Evolutionary conservation across 2,329 filamentous ascomycete genomes (phyloP), one percentile per base, ranked within the genome.

Genomic region (Xylaria sp.): DNA sequence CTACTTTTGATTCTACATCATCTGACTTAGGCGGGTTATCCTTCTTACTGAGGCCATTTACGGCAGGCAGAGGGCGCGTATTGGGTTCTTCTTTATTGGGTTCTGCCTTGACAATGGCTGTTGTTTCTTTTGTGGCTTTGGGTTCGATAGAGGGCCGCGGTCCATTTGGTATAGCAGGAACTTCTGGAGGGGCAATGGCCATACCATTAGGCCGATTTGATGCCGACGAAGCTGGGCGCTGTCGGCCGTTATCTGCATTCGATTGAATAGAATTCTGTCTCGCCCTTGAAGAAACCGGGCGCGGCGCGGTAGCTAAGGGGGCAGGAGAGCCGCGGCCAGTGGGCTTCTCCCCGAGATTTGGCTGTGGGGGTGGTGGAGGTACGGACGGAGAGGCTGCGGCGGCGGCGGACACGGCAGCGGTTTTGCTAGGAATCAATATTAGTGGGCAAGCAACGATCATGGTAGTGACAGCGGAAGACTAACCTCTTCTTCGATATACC

Each of bases 401-500:
- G 70, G 83, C 82, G 70, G 84, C 73, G 79, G 80, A 10, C 9
- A 27, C 70, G 44, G 68, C 69, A 6, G 71, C 67, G 44, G 73
- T 78, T 76, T 77, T 76, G 55, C 77, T 79, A 55, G 68, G 12
- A 51, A 55, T n/a, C 9, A 51, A 50, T 10, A 40, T 69, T 66
- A 71, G 63, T 47, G 18, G 54, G 48, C 16, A 12, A 66, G 23
- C 5, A 47, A 51, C 16, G 21, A n/a, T 10, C 23, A 10, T 37
- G 2, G 12, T 13, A 44, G 48, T 23, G 18, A 27, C 21, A 32
- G 59, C 18, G 40, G 29, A 58, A 62, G 25, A 82, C 85, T 76
- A 85, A 92, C 92, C 90, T 95, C 82, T 94, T 97, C 82, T 95
- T 94, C 35, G 88, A 79, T 72, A 89, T 88, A n/a, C 88, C 86